Evolutionary conservation across 257 asterid genomes (phyloP).

Genomic region (Nicotiana tomentosiformis): DNA sequence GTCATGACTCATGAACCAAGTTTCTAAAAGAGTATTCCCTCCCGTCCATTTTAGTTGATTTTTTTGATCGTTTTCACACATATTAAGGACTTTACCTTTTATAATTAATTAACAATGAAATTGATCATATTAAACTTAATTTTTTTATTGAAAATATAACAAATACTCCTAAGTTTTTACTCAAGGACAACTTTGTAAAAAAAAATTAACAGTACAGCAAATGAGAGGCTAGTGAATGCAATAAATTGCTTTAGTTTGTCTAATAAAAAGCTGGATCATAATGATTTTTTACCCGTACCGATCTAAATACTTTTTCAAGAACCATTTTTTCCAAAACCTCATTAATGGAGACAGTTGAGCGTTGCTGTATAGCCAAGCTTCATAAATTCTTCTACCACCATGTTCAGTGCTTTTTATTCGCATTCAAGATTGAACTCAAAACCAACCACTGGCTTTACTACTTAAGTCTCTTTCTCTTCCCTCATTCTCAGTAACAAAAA

Average conservation of each 20-base stretch:
- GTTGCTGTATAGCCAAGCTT: conserved; percentile 12
- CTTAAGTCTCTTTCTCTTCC: neutral
- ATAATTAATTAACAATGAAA: too few species aligned
- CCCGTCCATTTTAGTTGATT: too few species aligned
- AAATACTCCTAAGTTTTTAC: too few species aligned
- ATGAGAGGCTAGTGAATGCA: neutral
- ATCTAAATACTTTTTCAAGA: neutral
- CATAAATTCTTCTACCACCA: neutral
- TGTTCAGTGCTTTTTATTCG: neutral
- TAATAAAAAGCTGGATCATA: conserved; percentile 8
- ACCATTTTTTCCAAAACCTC: conserved; percentile 13
- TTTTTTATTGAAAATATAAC: too few species aligned
- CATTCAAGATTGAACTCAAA: conserved; percentile 1
- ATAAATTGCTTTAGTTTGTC: neutral
- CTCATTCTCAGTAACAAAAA: neutral
- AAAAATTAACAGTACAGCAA: neutral
- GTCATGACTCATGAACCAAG: neutral
- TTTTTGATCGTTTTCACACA: too few species aligned
- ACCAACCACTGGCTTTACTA: neutral
- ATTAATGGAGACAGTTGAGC: conserved; percentile 33
- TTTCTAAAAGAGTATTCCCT: neutral
- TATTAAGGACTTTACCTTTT: too few species aligned
- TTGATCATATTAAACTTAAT: too few species aligned
- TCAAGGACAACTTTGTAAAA: too few species aligned
- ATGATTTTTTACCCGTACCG: conserved; percentile 13